Conservation (phyloP, 2,329 filamentous ascomycete genomes). For the Trichoderma asperellum region DNA sequence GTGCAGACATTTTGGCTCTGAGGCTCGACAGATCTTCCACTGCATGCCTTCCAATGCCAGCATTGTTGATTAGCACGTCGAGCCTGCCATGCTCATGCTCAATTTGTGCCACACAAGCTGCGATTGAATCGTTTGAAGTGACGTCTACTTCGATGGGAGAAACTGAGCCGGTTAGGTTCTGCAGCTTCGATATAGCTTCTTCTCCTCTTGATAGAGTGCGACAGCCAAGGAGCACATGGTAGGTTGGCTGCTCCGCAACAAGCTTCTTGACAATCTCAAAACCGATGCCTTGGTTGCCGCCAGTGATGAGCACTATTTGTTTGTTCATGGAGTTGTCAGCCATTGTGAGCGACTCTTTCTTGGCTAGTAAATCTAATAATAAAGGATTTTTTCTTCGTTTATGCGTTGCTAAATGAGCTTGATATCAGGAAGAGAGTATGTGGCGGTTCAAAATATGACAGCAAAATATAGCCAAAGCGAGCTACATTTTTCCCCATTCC, state of each 20-base stretch:
- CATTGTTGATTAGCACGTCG: constrained; percentile 21
- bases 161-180: constrained; percentile 1
- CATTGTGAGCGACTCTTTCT: neutral
- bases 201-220: neutral
- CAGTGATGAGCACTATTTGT: constrained; percentile 14
- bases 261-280: constrained; percentile 21
- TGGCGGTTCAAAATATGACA: neutral
- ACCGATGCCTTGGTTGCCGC: constrained; percentile 21
- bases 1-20: neutral
- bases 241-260: constrained; percentile 8
- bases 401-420: neutral
- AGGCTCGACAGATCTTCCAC: neutral
- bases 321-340: constrained; percentile 1
- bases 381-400: neutral
- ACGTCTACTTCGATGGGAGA: constrained; percentile 17
- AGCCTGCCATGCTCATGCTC: constrained; percentile 13
- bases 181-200: neutral
- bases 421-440: neutral
- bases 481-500: neutral
- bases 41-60: constrained; percentile 20
- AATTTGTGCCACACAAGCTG: constrained; percentile 12
- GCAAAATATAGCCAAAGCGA: neutral
- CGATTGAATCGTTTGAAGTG: constrained; percentile 17
- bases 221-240: constrained; percentile 16
- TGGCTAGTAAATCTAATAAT: neutral